phyloP scores from a whole-genome alignment of 345 rosid genomes.

The Gossypium stocksii region DNA sequence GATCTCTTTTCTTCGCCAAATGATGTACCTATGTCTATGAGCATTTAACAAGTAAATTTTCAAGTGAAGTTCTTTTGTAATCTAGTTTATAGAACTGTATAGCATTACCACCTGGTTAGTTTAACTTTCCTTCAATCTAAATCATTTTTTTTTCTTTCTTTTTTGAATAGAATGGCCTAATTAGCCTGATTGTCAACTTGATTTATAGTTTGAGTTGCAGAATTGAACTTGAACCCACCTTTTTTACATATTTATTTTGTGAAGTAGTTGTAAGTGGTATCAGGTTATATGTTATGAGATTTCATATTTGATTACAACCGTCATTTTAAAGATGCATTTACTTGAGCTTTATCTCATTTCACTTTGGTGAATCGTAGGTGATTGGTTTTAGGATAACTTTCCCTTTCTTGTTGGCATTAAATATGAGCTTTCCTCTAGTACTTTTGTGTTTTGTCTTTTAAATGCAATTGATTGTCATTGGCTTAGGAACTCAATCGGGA shows the following conservation, averaged over 20 bases:
- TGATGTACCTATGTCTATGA: neutral
- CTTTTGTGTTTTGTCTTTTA: neutral
- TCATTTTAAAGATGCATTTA: neutral
- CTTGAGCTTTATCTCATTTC: neutral
- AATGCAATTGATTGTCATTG: slow-evolving; percentile 9
- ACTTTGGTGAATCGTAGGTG: neutral
- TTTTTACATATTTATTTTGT: neutral
- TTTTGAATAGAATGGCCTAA: neutral
- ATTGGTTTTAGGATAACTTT: neutral
- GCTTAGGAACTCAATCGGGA: slow-evolving; percentile 84
- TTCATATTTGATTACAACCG: neutral
- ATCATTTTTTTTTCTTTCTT: too few relatives aligned
- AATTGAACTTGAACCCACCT: neutral
- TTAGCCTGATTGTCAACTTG: neutral
- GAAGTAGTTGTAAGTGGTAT: neutral
- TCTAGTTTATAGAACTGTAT: neutral
- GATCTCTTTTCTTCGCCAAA: neutral
- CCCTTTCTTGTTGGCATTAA: neutral
- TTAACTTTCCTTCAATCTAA: neutral
- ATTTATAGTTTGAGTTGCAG: neutral
- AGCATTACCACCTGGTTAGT: neutral
- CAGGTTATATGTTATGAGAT: neutral
- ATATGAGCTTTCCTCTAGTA: neutral
- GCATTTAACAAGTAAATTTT: neutral
- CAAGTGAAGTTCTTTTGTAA: neutral